Conservation (phyloP, 768 basidiomycete genomes). For the Cubamyces lactineus region DNA sequence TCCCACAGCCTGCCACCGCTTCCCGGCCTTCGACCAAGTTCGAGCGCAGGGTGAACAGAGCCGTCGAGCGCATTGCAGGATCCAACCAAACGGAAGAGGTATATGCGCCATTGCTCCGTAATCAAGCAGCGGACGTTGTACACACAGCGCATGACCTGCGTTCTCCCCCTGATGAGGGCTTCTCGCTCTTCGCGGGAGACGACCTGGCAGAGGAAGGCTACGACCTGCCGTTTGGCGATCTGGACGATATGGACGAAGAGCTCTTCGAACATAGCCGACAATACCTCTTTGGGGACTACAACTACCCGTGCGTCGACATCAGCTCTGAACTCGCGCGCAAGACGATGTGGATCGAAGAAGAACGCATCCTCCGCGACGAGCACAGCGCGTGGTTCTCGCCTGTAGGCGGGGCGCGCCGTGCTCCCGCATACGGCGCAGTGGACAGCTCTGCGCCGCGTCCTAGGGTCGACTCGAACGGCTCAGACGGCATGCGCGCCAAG, state of each 20-base stretch:
- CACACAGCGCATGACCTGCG: constrained; percentile 64
- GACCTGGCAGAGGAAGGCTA: constrained; percentile 47
- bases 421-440: constrained; percentile 54
- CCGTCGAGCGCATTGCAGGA: constrained; percentile 46
- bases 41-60: constrained; percentile 47
- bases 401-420: constrained; percentile 50
- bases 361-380: constrained; percentile 76
- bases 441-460: constrained; percentile 18
- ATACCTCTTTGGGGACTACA: constrained; percentile 89
- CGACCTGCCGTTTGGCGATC: constrained; percentile 67
- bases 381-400: constrained; percentile 74
- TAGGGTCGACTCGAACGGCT: constrained; percentile 24
- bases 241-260: constrained; percentile 72
- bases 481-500: constrained; percentile 20
- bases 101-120: constrained; percentile 72
- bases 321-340: constrained; percentile 72
- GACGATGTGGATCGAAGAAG: constrained; percentile 82
- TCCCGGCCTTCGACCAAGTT: constrained; percentile 43
- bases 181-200: constrained; percentile 27
- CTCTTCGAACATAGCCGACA: constrained; percentile 75
- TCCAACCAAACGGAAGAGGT: constrained; percentile 55
- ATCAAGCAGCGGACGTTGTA: constrained; percentile 65
- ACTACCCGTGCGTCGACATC: constrained; percentile 88
- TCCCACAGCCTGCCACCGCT: constrained; percentile 64
- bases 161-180: constrained; percentile 31